Conservation (phyloP, 768 basidiomycete species). For the Hebeloma cylindrosporum region DNA sequence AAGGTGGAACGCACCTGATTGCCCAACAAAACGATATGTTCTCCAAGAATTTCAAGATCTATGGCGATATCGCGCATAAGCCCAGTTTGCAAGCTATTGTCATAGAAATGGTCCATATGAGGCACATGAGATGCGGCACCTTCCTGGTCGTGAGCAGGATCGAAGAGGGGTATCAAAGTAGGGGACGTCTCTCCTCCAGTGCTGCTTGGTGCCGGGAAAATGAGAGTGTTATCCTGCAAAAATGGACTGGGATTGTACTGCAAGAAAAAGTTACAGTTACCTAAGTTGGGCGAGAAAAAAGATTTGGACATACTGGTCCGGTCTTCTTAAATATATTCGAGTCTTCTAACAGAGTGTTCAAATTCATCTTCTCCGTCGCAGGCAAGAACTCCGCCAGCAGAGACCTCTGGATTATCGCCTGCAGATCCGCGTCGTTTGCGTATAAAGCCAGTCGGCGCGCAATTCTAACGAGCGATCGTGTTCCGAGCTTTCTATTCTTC, state of each 20-base stretch:
- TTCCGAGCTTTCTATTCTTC: constrained; percentile 65
- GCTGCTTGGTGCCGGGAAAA: constrained; percentile 47
- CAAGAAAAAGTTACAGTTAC: neutral
- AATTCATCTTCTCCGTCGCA: constrained; percentile 52
- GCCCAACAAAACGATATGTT: constrained; percentile 65
- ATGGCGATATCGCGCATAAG: constrained; percentile 66
- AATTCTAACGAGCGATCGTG: constrained; percentile 56
- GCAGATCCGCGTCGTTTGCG: constrained; percentile 45
- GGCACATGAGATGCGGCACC: constrained; percentile 61
- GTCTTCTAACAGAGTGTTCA: constrained; percentile 52
- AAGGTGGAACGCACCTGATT: constrained; percentile 50
- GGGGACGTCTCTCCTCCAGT: constrained; percentile 29
- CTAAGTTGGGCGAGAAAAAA: neutral
- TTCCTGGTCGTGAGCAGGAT: constrained; percentile 47
- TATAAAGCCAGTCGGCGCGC: constrained; percentile 48
- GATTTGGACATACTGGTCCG: constrained; percentile 36
- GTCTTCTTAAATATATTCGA: constrained; percentile 43
- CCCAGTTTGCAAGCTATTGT: constrained; percentile 67
- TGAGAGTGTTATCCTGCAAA: constrained; percentile 35
- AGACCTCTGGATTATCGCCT: constrained; percentile 46
- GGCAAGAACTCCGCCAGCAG: constrained; percentile 64
- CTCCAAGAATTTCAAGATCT: constrained; percentile 59
- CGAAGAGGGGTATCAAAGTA: constrained; percentile 49
- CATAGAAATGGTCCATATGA: constrained; percentile 69
- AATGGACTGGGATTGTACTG: constrained; percentile 54